These are phyloP conservation scores for Neonectria hederae DNA, from an alignment of 2,329 filamentous ascomycete genomes.

Conservation along the genomic window DNA sequence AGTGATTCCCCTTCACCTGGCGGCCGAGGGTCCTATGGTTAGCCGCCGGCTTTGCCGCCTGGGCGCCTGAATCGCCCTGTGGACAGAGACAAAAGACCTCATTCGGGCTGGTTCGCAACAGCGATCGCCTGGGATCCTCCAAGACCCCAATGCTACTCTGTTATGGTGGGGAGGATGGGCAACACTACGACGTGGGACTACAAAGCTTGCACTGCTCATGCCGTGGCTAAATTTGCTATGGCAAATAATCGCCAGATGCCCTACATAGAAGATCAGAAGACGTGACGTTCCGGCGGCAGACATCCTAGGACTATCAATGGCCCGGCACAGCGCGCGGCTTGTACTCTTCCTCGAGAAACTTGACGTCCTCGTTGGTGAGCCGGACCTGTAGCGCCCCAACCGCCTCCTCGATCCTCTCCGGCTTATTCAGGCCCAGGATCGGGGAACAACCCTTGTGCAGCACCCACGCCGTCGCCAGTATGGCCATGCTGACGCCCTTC, in stretches of 20 bases:
- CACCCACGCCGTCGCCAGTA: slow-evolving; percentile 72
- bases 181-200: not conserved
- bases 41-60: slow-evolving; percentile 20
- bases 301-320: slow-evolving; percentile 6
- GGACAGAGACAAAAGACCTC: not conserved
- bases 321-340: slow-evolving; percentile 58
- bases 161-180: not conserved
- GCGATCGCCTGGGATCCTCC: not conserved
- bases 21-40: not conserved
- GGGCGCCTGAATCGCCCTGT: slow-evolving; percentile 14
- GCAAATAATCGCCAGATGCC: slow-evolving; percentile 17
- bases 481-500: slow-evolving; percentile 67
- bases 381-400: slow-evolving; percentile 57
- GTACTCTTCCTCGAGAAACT: slow-evolving; percentile 70
- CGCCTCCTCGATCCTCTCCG: slow-evolving; percentile 68
- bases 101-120: not conserved
- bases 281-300: slow-evolving; percentile 8
- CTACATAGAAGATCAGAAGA: not conserved
- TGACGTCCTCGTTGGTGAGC: slow-evolving; percentile 66
- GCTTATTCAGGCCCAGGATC: slow-evolving; percentile 68
- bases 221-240: slow-evolving; percentile 12
- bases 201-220: slow-evolving; percentile 5
- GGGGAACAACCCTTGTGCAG: slow-evolving; percentile 63
- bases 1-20: slow-evolving; percentile 4
- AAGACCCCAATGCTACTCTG: not conserved